Base-by-base conservation (phyloP, 228 moss, liverwort and hornwort genomes). In the Sphagnum magellanicum region DNA sequence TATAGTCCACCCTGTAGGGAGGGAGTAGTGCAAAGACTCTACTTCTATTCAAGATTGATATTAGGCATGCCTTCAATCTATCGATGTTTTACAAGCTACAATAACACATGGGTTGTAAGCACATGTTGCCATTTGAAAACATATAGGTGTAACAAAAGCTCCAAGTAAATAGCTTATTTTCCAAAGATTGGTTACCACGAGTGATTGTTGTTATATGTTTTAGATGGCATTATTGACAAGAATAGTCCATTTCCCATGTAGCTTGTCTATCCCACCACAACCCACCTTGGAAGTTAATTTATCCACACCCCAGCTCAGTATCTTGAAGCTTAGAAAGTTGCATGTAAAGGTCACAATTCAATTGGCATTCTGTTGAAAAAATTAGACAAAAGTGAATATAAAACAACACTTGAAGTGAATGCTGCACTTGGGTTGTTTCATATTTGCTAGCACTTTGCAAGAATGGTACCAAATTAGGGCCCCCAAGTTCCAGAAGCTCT, bases 111-210 rank as follows among this genome's bases (percentile, higher is more conserved):
- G 32, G 98, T 94, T 51, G 98, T 94, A 77, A 90, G 92, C 70
- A 94, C 92, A 74, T 98, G 98, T 73, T 92, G 98, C 75, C 92
- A 87, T 69, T 89, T 80, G 75, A 88, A 87, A 5, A 98, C 90
- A 78, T 94, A 98, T 55, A 90, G 84, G 60, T 94, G 90, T 6
- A 92, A 86, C 70, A 98, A 68, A 67, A 98, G 86, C 77, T 98
- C 94, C 79, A 98, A 75, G 79, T 92, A 90, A 76, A 84, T 90
- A 0, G 94, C 90, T 80, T 98, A 92, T 74, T 98, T 94, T 70
- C 87, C 82, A 51, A 87, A 85, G 63, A 94, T 86, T 17, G 90
- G 88, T 77, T 98, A 92, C 68, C 92, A 85, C 72, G 94, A 63
- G 52, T 92, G 82, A 63, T 79, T 84, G 57, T 51, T 81, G n/a